These are phyloP conservation scores for Cladosporium sp. DNA, from an alignment of 2,329 filamentous ascomycete species.

Conservation along the genomic window DNA sequence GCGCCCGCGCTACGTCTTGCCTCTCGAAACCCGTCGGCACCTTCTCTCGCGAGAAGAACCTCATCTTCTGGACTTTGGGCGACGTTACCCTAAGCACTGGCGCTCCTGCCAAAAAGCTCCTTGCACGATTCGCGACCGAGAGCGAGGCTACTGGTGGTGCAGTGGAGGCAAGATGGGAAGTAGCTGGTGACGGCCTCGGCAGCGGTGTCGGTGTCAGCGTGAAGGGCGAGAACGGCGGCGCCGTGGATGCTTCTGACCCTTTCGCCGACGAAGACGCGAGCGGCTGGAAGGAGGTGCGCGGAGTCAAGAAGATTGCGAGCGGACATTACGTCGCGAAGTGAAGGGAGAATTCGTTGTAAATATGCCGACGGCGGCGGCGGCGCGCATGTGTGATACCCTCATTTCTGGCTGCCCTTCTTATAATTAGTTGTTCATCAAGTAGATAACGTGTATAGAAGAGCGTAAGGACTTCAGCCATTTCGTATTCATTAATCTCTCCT, in stretches of 20 bases:
- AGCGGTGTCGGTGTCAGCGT: conserved; percentile 63
- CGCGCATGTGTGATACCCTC: conserved; percentile 1
- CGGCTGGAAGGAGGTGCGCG: conserved; percentile 67
- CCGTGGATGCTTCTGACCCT: conserved; percentile 58
- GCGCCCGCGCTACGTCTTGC: conserved; percentile 62
- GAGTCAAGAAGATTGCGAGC: conserved; percentile 66
- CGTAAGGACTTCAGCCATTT: not conserved
- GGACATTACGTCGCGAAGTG: conserved; percentile 61
- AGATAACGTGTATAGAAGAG: conserved; percentile 11
- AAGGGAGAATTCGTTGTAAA: not conserved
- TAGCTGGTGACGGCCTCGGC: conserved; percentile 53
- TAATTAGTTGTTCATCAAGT: conserved; percentile 5
- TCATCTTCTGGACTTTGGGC: conserved; percentile 79
- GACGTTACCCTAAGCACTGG: conserved; percentile 67
- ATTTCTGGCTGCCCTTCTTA: not conserved
- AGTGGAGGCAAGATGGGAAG: conserved; percentile 82
- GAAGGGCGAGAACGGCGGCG: conserved; percentile 42
- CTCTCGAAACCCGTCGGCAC: conserved; percentile 80
- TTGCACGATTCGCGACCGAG: conserved; percentile 78
- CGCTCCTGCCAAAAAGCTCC: conserved; percentile 66
- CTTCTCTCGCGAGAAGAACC: conserved; percentile 71
- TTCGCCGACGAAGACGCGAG: conserved; percentile 65
- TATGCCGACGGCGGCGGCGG: not conserved
- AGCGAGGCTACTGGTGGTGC: conserved; percentile 69
- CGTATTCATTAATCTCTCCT: not conserved